Percentiles rank a stretch among this genome's conserved stretches.
Evolutionary conservation across 352 stramenopile genomes (phyloP).

Genomic region (Peronospora destructor): DNA sequence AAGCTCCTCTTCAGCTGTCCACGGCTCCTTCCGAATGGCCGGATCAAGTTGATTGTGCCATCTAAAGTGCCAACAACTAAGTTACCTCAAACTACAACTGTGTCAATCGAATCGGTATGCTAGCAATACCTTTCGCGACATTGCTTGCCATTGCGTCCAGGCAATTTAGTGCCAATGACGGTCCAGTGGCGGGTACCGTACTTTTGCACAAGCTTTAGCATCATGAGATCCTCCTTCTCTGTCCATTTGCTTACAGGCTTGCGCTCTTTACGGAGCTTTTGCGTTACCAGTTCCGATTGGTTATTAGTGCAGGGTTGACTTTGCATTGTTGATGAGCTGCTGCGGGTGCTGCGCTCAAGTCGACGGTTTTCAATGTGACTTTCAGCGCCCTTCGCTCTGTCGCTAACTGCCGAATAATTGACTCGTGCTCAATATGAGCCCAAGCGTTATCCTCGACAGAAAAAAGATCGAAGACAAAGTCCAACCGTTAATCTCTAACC

Average conservation of each 20-base stretch:
- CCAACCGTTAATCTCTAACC: slow-evolving; percentile 22
- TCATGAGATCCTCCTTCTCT: slow-evolving; percentile 84
- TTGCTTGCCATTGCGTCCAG: slow-evolving; percentile 91
- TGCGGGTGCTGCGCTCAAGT: slow-evolving; percentile 12
- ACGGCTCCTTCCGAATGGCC: slow-evolving; percentile 88
- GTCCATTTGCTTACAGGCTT: slow-evolving; percentile 84
- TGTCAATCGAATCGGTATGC: background rate
- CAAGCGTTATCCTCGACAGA: slow-evolving; percentile 42
- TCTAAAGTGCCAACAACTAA: slow-evolving; percentile 22
- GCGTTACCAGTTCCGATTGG: slow-evolving; percentile 11
- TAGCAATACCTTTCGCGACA: slow-evolving; percentile 85
- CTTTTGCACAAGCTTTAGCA: slow-evolving; percentile 84
- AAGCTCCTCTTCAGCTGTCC: slow-evolving; percentile 86
- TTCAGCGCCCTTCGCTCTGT: slow-evolving; percentile 1
- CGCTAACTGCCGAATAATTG: slow-evolving; percentile 46
- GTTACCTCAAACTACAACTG: slow-evolving; percentile 5
- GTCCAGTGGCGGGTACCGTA: slow-evolving; percentile 95
- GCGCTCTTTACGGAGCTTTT: slow-evolving; percentile 45
- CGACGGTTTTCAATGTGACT: slow-evolving; percentile 26
- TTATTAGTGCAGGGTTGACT: slow-evolving; percentile 1
- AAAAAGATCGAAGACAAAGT: slow-evolving; percentile 43
- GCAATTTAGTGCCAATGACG: slow-evolving; percentile 94
- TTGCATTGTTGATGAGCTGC: slow-evolving; percentile 10
- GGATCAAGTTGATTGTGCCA: slow-evolving; percentile 95
- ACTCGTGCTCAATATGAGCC: slow-evolving; percentile 37